A percentile compares a stretch with the other conserved stretches of the same genome.
These are phyloP conservation scores for Chalaropsis thielavioides DNA, from an alignment of 2,329 filamentous ascomycete species.

Conservation along the genomic window DNA sequence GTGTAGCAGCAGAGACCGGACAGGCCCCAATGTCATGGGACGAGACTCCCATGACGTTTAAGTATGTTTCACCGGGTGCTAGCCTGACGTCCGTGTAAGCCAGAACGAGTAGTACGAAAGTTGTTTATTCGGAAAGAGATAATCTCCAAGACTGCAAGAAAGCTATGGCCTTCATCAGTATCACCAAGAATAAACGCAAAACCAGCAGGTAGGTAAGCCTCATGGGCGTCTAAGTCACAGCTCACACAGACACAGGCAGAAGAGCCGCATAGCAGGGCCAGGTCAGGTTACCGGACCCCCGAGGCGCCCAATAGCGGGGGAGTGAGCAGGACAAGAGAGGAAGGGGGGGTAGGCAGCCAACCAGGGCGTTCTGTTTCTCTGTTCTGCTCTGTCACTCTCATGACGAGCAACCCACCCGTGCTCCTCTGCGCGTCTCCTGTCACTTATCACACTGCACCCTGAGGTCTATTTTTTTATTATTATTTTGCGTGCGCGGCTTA, in stretches of 20 bases:
- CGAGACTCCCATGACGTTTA: background rate
- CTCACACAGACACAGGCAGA: background rate
- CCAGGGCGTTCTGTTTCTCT: background rate
- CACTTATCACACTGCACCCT: background rate
- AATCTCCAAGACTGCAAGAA: background rate
- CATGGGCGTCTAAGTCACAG: background rate
- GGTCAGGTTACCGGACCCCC: background rate
- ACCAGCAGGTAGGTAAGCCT: background rate
- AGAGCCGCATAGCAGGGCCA: background rate
- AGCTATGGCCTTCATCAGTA: slow-evolving; percentile 3
- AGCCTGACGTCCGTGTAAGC: slow-evolving; percentile 1
- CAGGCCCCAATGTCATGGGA: background rate
- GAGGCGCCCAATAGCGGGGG: background rate
- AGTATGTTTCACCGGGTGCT: slow-evolving; percentile 3
- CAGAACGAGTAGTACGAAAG: slow-evolving; percentile 3
- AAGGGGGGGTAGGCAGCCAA: background rate
- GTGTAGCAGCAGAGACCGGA: background rate
- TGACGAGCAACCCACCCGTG: background rate
- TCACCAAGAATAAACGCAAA: slow-evolving; percentile 4
- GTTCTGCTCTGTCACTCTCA: no score
- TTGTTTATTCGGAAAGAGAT: slow-evolving; percentile 1
- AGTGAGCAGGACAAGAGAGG: background rate
- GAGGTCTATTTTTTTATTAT: background rate
- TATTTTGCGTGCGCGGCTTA: background rate
- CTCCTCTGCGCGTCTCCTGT: no score